These are phyloP conservation scores for Exophiala lecanii-corni DNA, from an alignment of 2,329 filamentous ascomycete genomes.

Conservation along the genomic window DNA sequence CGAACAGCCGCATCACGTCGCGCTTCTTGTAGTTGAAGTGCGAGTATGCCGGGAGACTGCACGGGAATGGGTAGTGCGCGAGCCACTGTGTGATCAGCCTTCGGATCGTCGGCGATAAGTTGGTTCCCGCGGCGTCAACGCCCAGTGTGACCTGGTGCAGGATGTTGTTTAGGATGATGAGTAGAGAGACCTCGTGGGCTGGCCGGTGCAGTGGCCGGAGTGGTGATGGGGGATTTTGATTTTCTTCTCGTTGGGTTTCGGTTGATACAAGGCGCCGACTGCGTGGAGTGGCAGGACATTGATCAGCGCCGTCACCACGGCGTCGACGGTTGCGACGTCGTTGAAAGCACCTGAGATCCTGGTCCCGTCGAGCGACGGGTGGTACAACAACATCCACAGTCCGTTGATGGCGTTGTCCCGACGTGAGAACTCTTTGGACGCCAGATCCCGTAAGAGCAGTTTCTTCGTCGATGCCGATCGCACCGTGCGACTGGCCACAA, in stretches of 20 bases:
- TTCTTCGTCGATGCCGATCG: constrained; percentile 36
- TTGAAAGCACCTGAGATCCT: constrained; percentile 12
- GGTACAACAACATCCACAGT: constrained; percentile 39
- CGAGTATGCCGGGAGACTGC: constrained; percentile 36
- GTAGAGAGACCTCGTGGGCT: constrained; percentile 38
- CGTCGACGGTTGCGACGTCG: constrained; percentile 29
- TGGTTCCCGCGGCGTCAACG: background rate
- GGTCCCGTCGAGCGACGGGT: constrained; percentile 10
- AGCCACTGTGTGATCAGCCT: constrained; percentile 70
- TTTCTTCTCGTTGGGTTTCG: constrained; percentile 20
- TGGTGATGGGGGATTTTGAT: constrained; percentile 16
- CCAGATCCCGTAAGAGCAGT: constrained; percentile 39
- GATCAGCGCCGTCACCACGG: constrained; percentile 21
- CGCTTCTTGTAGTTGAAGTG: constrained; percentile 45
- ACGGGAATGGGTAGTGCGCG: constrained; percentile 65
- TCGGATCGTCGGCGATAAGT: constrained; percentile 38
- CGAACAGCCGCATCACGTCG: constrained; percentile 36
- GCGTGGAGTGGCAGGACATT: constrained; percentile 26
- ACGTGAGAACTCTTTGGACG: constrained; percentile 34
- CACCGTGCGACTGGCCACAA: constrained; percentile 42
- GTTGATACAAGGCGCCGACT: constrained; percentile 30
- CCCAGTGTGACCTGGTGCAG: constrained; percentile 48
- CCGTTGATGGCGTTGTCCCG: constrained; percentile 40
- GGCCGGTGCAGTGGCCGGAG: constrained; percentile 30
- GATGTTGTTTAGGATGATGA: constrained; percentile 56